These are phyloP conservation scores for Ramalina intermedia DNA, from an alignment of 495 filamentous ascomycete species.

Conservation along the genomic window DNA sequence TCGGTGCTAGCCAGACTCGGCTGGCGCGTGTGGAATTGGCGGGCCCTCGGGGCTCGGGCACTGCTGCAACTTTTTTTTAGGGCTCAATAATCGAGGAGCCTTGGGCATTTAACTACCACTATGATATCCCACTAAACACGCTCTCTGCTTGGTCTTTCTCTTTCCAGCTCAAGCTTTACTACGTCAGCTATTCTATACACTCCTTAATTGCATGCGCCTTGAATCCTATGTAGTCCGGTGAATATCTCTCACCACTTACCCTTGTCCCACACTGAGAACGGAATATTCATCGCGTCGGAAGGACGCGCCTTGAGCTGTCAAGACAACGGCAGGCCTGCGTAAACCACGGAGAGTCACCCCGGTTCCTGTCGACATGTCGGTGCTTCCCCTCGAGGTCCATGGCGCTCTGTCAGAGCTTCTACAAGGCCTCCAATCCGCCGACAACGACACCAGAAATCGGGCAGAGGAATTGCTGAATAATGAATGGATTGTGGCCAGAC, in stretches of 20 bases:
- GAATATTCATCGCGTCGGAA: neutral
- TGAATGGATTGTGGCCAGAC: conserved; percentile 69
- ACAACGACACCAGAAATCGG: conserved; percentile 70
- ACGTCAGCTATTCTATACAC: too few species aligned
- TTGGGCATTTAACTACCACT: neutral
- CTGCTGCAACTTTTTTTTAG: neutral
- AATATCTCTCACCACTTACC: too few species aligned
- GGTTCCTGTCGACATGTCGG: conserved; percentile 47
- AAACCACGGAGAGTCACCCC: neutral
- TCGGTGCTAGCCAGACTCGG: conserved; percentile 1
- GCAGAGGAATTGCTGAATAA: conserved; percentile 81
- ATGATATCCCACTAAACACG: neutral
- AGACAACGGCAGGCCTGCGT: neutral
- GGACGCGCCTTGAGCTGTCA: neutral
- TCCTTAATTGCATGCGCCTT: too few species aligned
- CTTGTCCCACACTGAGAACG: too few species aligned
- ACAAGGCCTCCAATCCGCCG: conserved; percentile 70
- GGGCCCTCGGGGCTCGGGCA: neutral
- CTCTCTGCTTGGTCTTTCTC: neutral
- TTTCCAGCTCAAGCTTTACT: neutral
- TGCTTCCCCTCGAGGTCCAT: conserved; percentile 69
- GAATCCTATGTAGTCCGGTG: too few species aligned
- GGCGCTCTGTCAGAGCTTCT: conserved; percentile 73
- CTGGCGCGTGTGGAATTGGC: conserved; percentile 2
- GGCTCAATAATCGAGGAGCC: neutral